A percentile compares a stretch with the other conserved stretches of the same genome.
These are phyloP conservation scores for Scenedesmus sp. DNA, from an alignment of 163 green algal genomes.

Conservation along the genomic window DNA sequence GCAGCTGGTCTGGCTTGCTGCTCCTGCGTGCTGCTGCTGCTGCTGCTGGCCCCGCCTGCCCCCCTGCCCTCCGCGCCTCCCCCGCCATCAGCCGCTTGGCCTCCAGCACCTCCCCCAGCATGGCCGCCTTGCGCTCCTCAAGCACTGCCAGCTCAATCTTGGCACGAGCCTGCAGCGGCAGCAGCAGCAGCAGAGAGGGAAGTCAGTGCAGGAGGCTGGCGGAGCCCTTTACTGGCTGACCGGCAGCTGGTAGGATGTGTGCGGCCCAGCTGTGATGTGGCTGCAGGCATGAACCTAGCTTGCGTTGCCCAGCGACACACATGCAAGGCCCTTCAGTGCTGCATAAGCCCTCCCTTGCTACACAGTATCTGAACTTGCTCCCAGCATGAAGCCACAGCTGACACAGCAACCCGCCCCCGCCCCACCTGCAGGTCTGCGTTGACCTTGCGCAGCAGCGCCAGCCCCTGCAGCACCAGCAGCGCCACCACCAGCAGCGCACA, in stretches of 20 bases:
- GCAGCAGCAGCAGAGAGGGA: background rate
- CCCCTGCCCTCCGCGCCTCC: background rate
- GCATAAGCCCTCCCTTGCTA: background rate
- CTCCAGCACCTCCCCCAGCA: slow-evolving; percentile 35
- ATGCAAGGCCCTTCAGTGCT: background rate
- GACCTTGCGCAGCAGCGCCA: slow-evolving; percentile 29
- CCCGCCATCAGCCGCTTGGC: slow-evolving; percentile 32
- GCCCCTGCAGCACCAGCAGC: slow-evolving; percentile 20
- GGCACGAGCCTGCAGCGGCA: slow-evolving; percentile 13
- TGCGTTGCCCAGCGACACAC: background rate
- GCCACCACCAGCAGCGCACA: slow-evolving; percentile 38
- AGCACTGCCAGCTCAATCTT: slow-evolving; percentile 42
- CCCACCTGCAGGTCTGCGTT: slow-evolving; percentile 26
- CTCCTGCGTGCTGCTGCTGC: background rate
- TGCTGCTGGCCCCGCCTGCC: background rate
- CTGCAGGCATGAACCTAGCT: background rate
- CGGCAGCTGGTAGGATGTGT: background rate
- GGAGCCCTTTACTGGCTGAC: background rate
- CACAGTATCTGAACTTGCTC: background rate
- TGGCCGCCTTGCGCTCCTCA: slow-evolving; percentile 31
- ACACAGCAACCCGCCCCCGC: background rate
- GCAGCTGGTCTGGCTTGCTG: slow-evolving; percentile 2
- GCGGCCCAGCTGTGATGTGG: background rate
- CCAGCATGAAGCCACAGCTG: background rate
- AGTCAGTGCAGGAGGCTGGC: background rate